These are phyloP conservation scores for Lentinula aciculospora DNA, from an alignment of 768 basidiomycete species.

Conservation along the genomic window DNA sequence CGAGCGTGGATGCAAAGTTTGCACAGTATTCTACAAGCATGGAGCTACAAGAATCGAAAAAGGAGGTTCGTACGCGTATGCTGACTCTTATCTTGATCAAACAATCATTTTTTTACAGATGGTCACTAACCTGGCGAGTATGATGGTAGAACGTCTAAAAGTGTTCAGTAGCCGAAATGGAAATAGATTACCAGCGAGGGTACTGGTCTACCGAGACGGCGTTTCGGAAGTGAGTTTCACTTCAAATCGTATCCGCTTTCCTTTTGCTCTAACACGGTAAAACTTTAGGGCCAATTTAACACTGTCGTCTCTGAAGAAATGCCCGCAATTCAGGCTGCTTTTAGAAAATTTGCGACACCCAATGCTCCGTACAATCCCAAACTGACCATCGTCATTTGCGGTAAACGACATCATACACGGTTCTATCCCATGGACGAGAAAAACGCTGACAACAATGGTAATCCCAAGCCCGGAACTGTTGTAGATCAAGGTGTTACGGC, in stretches of 20 bases:
- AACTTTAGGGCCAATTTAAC: slow-evolving; percentile 65
- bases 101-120: slow-evolving; percentile 41
- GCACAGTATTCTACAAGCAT: slow-evolving; percentile 74
- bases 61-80: slow-evolving; percentile 48
- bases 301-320: slow-evolving; percentile 61
- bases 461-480: slow-evolving; percentile 73
- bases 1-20: slow-evolving; percentile 57
- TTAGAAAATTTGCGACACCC: slow-evolving; percentile 39
- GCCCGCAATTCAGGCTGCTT: slow-evolving; percentile 56
- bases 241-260: background rate
- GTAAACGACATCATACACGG: slow-evolving; percentile 51
- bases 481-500: slow-evolving; percentile 77
- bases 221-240: slow-evolving; percentile 72
- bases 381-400: slow-evolving; percentile 73
- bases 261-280: slow-evolving; percentile 15
- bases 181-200: slow-evolving; percentile 50
- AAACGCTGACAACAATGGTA: slow-evolving; percentile 58
- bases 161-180: slow-evolving; percentile 43
- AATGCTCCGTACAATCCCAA: slow-evolving; percentile 41
- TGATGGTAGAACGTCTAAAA: slow-evolving; percentile 64
- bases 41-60: slow-evolving; percentile 64
- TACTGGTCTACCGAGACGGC: slow-evolving; percentile 77
- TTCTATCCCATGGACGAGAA: slow-evolving; percentile 55
- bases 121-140: slow-evolving; percentile 58
- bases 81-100: background rate